Evolutionary conservation across 2,329 filamentous ascomycete genomes (phyloP), one percentile per base, ranked within the genome.

Genomic region (Colletotrichum tabaci): DNA sequence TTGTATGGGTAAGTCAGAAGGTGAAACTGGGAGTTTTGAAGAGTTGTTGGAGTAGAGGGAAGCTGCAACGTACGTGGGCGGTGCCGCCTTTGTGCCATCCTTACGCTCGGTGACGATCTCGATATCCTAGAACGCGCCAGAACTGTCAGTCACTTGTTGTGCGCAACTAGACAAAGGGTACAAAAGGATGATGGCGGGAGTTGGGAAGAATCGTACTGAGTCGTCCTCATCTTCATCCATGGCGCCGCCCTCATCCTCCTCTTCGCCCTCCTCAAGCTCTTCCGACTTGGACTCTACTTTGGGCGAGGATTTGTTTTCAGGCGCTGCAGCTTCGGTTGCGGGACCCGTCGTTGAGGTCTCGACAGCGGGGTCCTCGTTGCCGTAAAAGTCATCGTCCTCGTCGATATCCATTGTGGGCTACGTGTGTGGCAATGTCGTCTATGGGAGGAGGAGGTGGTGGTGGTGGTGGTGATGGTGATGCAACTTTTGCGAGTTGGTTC

Each of bases 41-140:
- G 21, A 18, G 16, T n/a, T 3, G 38, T 38, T 18, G 18, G 42
- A 21, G 15, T 53, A 21, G 30, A 21, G 44, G 47, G 21, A 40
- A 10, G 53, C 7, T 30, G 49, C 4, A 50, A 82, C 89, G 75
- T 82, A 91, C 89, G 86, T 82, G 74, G 89, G 87, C 62, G 89
- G 87, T 62, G 87, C 86, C 67, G 89, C 85, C 72, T 89, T 90
- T 66, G 87, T 86, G 77, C 89, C 89, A 76, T 92, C 90, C 83
- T 91, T 91, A 70, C 89, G 85, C 78, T 92, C 90, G 23, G 88
- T 92, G 76, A 92, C 90, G 75, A 92, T 92, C 74, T 92, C 90
- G 77, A 92, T 90, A 73, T 92, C 90, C 88, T 91, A 62, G 21
- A 58, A 30, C 55, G 53, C 13, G 44, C 21, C 52, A 57, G 62